These are phyloP conservation scores for Alternaria longipes DNA, from an alignment of 2,329 filamentous ascomycete species.

Conservation along the genomic window DNA sequence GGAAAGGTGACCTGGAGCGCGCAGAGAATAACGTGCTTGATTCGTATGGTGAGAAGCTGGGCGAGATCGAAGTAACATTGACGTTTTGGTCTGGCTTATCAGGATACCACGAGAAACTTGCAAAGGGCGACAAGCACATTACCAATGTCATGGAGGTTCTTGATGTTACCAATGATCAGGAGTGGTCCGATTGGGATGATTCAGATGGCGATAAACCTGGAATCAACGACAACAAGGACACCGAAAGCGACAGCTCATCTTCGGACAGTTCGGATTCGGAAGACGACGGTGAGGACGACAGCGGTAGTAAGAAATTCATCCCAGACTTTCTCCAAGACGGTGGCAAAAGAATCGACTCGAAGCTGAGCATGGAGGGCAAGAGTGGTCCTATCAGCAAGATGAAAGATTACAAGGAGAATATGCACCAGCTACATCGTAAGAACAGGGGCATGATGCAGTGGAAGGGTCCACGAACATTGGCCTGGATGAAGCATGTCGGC, in stretches of 20 bases:
- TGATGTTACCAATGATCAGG: slow-evolving; percentile 68
- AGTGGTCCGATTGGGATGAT: slow-evolving; percentile 51
- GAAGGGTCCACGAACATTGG: slow-evolving; percentile 64
- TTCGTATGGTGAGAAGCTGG: slow-evolving; percentile 66
- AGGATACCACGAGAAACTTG: slow-evolving; percentile 66
- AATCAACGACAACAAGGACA: slow-evolving; percentile 27
- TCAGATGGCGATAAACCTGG: slow-evolving; percentile 24
- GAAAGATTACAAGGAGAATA: slow-evolving; percentile 60
- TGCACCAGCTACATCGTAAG: slow-evolving; percentile 53
- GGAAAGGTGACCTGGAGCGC: slow-evolving; percentile 70
- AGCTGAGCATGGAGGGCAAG: slow-evolving; percentile 48
- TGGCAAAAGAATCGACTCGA: slow-evolving; percentile 32
- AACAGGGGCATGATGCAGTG: slow-evolving; percentile 80
- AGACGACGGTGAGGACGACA: slow-evolving; percentile 29
- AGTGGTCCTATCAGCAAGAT: slow-evolving; percentile 62
- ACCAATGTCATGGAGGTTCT: slow-evolving; percentile 71
- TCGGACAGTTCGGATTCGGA: slow-evolving; percentile 35
- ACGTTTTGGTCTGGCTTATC: slow-evolving; percentile 70
- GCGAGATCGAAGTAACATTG: slow-evolving; percentile 65
- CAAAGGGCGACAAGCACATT: slow-evolving; percentile 64
- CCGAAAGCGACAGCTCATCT: slow-evolving; percentile 46
- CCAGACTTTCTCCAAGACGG: slow-evolving; percentile 36
- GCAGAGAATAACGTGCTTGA: slow-evolving; percentile 59
- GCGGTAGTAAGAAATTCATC: slow-evolving; percentile 25
- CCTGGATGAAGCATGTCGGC: slow-evolving; percentile 69